These are phyloP conservation scores for Alternaria incomplexa DNA, from an alignment of 2,329 filamentous ascomycete genomes.

Conservation along the genomic window DNA sequence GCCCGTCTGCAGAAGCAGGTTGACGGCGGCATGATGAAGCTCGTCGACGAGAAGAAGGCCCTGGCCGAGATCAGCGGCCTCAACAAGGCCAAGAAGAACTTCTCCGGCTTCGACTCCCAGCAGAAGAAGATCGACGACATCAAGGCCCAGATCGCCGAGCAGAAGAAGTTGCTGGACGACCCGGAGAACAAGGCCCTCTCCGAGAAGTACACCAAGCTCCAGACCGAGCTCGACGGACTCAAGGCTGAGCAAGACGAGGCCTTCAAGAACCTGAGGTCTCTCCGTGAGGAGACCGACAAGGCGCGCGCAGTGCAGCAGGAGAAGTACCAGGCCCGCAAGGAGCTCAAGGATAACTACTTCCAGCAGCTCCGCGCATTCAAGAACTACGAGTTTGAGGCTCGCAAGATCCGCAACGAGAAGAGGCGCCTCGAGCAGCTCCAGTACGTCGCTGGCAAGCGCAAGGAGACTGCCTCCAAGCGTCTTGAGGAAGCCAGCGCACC, in stretches of 20 bases:
- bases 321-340: slow-evolving; percentile 81
- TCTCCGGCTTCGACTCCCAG: slow-evolving; percentile 79
- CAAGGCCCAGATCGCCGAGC: slow-evolving; percentile 84
- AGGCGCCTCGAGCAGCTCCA: slow-evolving; percentile 81
- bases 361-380: slow-evolving; percentile 79
- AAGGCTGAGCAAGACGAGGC: slow-evolving; percentile 91
- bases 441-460: slow-evolving; percentile 73
- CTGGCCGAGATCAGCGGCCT: slow-evolving; percentile 81
- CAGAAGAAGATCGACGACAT: slow-evolving; percentile 90
- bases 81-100: slow-evolving; percentile 89
- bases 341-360: slow-evolving; percentile 90
- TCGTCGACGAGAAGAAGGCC: slow-evolving; percentile 97
- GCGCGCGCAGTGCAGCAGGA: slow-evolving; percentile 85
- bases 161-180: slow-evolving; percentile 89
- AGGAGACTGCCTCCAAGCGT: slow-evolving; percentile 76
- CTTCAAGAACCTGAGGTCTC: slow-evolving; percentile 83
- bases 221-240: slow-evolving; percentile 86
- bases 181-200: slow-evolving; percentile 87
- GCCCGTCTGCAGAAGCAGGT: slow-evolving; percentile 81
- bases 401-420: slow-evolving; percentile 76
- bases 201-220: slow-evolving; percentile 83
- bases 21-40: slow-evolving; percentile 86
- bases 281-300: slow-evolving; percentile 85
- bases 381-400: slow-evolving; percentile 82
- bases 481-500: slow-evolving; percentile 83